Evolutionary conservation across 345 rosid genomes (phyloP).

Genomic region (Syzygium aqueum): DNA sequence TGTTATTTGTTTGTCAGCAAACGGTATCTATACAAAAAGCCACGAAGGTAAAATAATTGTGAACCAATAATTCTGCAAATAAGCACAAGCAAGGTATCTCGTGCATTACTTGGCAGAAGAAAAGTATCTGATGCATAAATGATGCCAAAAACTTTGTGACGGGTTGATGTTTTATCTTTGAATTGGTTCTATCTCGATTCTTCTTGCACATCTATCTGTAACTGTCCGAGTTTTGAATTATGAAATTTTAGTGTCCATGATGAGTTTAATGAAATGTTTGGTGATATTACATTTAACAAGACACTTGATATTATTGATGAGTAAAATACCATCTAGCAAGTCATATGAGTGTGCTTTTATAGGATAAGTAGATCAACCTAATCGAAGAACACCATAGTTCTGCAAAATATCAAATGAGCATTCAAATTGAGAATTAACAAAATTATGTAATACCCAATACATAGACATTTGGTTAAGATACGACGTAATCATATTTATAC

Average conservation of each 20-base stretch:
- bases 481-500: not conserved
- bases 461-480: not conserved
- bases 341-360: not conserved
- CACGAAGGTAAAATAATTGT: not conserved
- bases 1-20: not conserved
- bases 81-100: not conserved
- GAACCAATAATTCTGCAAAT: not conserved
- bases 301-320: not conserved
- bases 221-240: not conserved
- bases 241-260: not conserved
- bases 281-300: not conserved
- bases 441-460: not conserved
- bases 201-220: not conserved
- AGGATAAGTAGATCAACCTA: not conserved
- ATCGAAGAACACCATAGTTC: not conserved
- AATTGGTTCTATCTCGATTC: not conserved
- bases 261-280: not conserved
- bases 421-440: not conserved
- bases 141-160: not conserved
- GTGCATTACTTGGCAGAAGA: not conserved
- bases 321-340: fast-evolving
- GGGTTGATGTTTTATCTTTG: not conserved
- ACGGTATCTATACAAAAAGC: not conserved
- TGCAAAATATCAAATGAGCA: not conserved
- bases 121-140: not conserved